Conservation (phyloP, 352 stramenopile genomes). For the Phytophthora syringae region DNA sequence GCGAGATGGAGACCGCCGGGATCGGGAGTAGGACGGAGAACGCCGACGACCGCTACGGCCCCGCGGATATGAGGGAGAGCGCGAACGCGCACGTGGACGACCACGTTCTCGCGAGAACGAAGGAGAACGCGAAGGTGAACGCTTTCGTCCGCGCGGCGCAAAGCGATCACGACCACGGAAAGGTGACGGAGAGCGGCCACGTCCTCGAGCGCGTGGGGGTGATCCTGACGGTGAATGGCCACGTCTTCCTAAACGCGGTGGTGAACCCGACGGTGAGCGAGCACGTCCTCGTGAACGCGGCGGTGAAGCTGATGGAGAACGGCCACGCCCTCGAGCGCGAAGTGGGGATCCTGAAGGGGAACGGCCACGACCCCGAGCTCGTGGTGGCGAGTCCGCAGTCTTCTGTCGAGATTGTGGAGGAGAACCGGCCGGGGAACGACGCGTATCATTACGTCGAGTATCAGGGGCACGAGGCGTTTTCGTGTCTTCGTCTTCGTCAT, state of each 20-base stretch:
- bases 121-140: constrained; percentile 28
- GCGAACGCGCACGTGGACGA: constrained; percentile 32
- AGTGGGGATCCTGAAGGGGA: constrained; percentile 35
- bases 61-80: constrained; percentile 38
- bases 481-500: constrained; percentile 42
- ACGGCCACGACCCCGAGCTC: constrained; percentile 25
- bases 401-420: constrained; percentile 14
- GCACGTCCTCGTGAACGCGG: constrained; percentile 28
- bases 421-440: constrained; percentile 20
- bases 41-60: constrained; percentile 28
- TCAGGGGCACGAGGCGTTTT: constrained; percentile 20
- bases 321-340: constrained; percentile 16
- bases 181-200: constrained; percentile 28
- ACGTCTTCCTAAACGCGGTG: constrained; percentile 26
- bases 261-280: constrained; percentile 23
- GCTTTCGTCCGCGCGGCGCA: constrained; percentile 28
- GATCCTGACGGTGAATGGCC: constrained; percentile 41
- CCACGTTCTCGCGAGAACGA: constrained; percentile 27
- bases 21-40: constrained; percentile 44
- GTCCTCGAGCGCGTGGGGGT: constrained; percentile 27
- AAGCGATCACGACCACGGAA: constrained; percentile 30
- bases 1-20: constrained; percentile 40
- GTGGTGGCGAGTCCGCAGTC: constrained; percentile 15
- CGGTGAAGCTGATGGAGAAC: constrained; percentile 32
- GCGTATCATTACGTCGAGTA: constrained; percentile 4